phyloP scores from a whole-genome alignment of 1,284 basidiomycete species.

The Ustilago trichophora region DNA sequence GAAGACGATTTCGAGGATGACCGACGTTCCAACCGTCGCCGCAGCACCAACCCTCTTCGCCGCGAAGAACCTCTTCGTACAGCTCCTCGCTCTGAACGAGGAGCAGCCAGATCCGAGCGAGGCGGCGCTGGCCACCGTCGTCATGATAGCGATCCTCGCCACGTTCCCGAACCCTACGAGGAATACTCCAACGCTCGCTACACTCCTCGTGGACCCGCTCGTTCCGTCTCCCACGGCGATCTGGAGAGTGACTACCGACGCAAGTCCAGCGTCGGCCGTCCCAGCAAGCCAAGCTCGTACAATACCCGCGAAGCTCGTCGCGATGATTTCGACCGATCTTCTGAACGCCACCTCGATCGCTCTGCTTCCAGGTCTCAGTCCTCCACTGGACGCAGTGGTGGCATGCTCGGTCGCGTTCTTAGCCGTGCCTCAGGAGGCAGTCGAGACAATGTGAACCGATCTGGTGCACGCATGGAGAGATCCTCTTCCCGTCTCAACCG shows the following conservation, averaged over 20 bases:
- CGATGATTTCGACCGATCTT: slow-evolving; percentile 12
- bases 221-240: slow-evolving; percentile 17
- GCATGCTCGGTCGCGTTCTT: slow-evolving; percentile 35
- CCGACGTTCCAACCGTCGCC: slow-evolving; percentile 6
- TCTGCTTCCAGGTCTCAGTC: slow-evolving; percentile 6
- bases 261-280: not conserved
- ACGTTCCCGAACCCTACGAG: slow-evolving; percentile 34
- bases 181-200: slow-evolving; percentile 31
- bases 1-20: slow-evolving; percentile 15
- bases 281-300: slow-evolving; percentile 27
- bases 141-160: slow-evolving; percentile 26
- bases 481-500: slow-evolving; percentile 27
- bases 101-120: slow-evolving; percentile 8
- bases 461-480: slow-evolving; percentile 12
- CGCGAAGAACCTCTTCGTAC: not conserved
- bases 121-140: slow-evolving; percentile 17
- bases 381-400: slow-evolving; percentile 9
- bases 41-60: slow-evolving; percentile 10
- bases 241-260: slow-evolving; percentile 11
- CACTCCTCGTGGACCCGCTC: slow-evolving; percentile 3
- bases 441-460: slow-evolving; percentile 3
- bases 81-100: slow-evolving; percentile 15
- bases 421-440: slow-evolving; percentile 24
- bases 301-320: slow-evolving; percentile 20
- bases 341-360: slow-evolving; percentile 4